Conservation (phyloP, 345 rosid species). For the Boechera divaricarpa region DNA sequence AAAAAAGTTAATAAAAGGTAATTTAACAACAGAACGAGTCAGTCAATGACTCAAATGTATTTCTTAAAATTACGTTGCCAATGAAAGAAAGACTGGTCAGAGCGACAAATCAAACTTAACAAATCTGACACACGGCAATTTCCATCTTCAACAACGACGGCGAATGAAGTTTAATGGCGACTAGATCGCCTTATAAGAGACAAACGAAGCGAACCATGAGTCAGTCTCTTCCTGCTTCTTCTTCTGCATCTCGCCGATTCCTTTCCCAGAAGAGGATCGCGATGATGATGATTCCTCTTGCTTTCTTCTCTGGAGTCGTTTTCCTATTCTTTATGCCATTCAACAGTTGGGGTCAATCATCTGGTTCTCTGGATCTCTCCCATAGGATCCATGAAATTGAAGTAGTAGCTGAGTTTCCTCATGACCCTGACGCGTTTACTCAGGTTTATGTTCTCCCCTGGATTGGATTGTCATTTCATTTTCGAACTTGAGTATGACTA, state of each 20-base stretch:
- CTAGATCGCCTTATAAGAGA: conserved; percentile 51
- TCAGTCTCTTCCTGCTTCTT: conserved; percentile 18
- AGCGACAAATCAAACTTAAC: conserved; percentile 1
- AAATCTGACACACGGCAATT: background rate
- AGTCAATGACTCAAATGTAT: background rate
- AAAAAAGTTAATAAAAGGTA: background rate
- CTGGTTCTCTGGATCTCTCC: conserved; percentile 10
- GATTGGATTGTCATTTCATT: background rate
- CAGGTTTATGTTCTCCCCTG: conserved; percentile 50
- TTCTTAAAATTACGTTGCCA: background rate
- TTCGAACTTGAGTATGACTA: background rate
- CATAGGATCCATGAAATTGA: conserved; percentile 48
- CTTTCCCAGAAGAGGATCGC: conserved; percentile 44
- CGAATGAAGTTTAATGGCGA: conserved; percentile 45
- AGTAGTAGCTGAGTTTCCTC: conserved; percentile 68
- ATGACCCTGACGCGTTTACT: conserved; percentile 72
- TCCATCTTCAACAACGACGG: conserved; percentile 8
- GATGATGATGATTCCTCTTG: conserved; percentile 37
- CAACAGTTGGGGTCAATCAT: conserved; percentile 32
- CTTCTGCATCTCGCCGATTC: conserved; percentile 34
- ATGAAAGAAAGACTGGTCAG: background rate
- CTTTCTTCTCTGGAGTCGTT: conserved; percentile 45
- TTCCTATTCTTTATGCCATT: conserved; percentile 51
- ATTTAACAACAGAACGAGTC: background rate
- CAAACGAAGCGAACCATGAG: conserved; percentile 44